Base-by-base conservation (phyloP, 805 yeast genomes). In the Saccharomycopsis sp. region DNA sequence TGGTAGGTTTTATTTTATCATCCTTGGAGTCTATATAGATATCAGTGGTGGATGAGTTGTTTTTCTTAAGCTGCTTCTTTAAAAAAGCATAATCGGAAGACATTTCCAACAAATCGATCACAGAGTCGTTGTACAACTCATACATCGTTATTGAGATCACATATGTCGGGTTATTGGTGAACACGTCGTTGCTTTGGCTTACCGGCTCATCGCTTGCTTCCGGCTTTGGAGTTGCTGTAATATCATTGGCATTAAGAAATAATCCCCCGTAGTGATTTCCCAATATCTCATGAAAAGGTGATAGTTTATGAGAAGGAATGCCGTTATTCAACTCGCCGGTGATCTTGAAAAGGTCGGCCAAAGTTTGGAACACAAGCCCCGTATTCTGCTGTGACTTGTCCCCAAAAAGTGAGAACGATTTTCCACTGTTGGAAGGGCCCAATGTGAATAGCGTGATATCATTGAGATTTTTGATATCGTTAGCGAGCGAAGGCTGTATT, bases 401-500 rank as follows among this genome's bases (percentile, higher is more conserved):
- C 24, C 77, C 74, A 58, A 74, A 71, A 2, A 75, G 61, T 1
- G 78, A 67, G 58, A 67, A 70, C 9, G 73, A 69, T 61, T 80
- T 80, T 1, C 84, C 84, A 3, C 80, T 73, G 40, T 78, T 79
- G 0, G 83, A 76, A 37, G 84, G 80, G 1, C 85, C 85, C 63
- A 81, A 63, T 0, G 82, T 73, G 62, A 80, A 76, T 34, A 79
- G 62, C 7, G 76, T 67, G 20, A 76, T 71, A 62, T 80, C 83
- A 18, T 70, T 37, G 23, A 54, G 56, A 18, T 51, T 37, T 9
- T 53, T 34, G 15, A 56, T 44, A 15, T 57, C 44, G 4, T 52
- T 21, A 9, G 41, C 20, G 8, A 58, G 24, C 2, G 58, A 37
- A 2, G 3, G 18, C 20, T 56, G 46, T 2, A 58, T 46, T 15